Evolutionary conservation across 73 alveolate species (phyloP).

Genomic region (Paramecium primaurelia): DNA sequence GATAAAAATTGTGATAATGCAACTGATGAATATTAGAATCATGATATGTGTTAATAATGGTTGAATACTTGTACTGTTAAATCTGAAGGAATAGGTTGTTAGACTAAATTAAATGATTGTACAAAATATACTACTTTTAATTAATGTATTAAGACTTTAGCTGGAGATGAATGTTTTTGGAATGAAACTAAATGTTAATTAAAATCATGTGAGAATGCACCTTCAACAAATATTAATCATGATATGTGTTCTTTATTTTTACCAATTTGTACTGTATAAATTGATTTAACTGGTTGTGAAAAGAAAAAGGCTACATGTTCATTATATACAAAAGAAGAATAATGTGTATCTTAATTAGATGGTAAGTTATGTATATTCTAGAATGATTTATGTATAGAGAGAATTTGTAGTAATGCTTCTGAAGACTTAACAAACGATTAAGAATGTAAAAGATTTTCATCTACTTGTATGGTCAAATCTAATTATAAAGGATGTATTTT

Average conservation of each 20-base stretch:
- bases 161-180: conserved; percentile 8
- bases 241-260: neutral
- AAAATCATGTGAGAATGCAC: neutral
- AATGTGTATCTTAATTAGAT: neutral
- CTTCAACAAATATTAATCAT: neutral
- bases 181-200: neutral
- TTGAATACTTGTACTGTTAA: neutral
- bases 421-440: neutral
- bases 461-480: neutral
- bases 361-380: neutral
- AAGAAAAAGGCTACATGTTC: neutral
- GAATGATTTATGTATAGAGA: neutral
- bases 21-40: neutral
- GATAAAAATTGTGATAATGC: conserved; percentile 13
- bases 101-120: neutral
- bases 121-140: neutral
- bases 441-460: neutral
- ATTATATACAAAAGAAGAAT: neutral
- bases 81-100: neutral
- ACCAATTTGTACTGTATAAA: neutral
- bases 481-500: neutral
- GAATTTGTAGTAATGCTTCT: neutral
- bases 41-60: neutral
- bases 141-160: neutral
- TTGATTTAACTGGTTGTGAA: neutral